phyloP scores from a whole-genome alignment of 768 basidiomycete species.

The Boletus tylopilopsis region DNA sequence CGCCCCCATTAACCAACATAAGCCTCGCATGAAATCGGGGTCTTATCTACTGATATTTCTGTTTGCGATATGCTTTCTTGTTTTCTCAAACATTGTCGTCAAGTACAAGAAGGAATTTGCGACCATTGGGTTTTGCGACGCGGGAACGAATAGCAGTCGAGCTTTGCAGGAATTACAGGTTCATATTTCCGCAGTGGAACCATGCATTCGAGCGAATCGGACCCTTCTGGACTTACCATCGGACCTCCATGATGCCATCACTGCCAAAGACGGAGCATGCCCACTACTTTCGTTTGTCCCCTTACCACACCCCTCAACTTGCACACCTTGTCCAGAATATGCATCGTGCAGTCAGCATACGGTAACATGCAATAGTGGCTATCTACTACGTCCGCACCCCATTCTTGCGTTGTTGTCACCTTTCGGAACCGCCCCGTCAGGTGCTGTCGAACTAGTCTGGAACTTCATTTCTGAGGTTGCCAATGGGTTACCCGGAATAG shows the following conservation, averaged over 20 bases:
- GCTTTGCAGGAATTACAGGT: constrained; percentile 47
- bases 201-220: constrained; percentile 55
- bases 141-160: constrained; percentile 56
- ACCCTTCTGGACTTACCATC: constrained; percentile 40
- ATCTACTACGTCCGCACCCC: constrained; percentile 60
- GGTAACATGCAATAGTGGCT: constrained; percentile 66
- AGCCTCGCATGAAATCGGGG: constrained; percentile 14
- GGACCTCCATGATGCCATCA: constrained; percentile 24
- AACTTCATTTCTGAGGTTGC: constrained; percentile 43
- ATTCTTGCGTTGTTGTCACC: constrained; percentile 44
- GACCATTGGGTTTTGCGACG: constrained; percentile 73
- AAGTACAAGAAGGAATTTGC: constrained; percentile 67
- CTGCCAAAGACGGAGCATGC: constrained; percentile 39
- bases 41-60: constrained; percentile 43
- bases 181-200: constrained; percentile 43
- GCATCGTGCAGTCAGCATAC: constrained; percentile 54
- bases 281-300: constrained; percentile 53
- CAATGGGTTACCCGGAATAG: constrained; percentile 72
- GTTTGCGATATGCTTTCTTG: constrained; percentile 33
- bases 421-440: constrained; percentile 36
- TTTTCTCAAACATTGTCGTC: constrained; percentile 33
- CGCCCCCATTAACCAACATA: constrained; percentile 21
- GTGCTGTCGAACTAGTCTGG: constrained; percentile 42
- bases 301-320: constrained; percentile 54
- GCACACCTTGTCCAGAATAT: constrained; percentile 71